Evolutionary conservation across 2,329 filamentous ascomycete genomes (phyloP).

Genomic region (Fusarium tanahbumbuense): DNA sequence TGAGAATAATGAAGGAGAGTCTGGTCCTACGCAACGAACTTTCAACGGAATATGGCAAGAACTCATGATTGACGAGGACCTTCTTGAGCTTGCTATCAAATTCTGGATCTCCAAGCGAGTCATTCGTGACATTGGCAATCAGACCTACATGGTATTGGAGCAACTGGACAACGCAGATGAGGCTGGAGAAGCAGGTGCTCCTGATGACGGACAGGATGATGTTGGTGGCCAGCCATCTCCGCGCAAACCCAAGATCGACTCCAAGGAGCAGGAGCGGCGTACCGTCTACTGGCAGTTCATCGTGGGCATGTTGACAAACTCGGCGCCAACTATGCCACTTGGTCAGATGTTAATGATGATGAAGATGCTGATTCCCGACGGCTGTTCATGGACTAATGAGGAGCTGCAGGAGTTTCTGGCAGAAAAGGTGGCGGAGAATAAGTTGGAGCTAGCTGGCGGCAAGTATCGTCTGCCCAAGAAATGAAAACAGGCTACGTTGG

Average conservation of each 20-base stretch:
- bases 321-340: conserved; percentile 81
- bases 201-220: conserved; percentile 37
- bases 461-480: conserved; percentile 76
- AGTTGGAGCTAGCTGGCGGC: conserved; percentile 75
- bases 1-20: conserved; percentile 51
- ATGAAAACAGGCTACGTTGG: conserved; percentile 47
- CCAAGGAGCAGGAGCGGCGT: conserved; percentile 70
- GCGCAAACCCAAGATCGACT: conserved; percentile 67
- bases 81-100: conserved; percentile 73
- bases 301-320: conserved; percentile 93
- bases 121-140: conserved; percentile 65
- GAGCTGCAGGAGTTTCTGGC: conserved; percentile 84
- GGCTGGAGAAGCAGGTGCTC: conserved; percentile 49
- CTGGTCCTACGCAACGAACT: conserved; percentile 54
- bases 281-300: conserved; percentile 91
- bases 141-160: conserved; percentile 76
- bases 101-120: conserved; percentile 80
- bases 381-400: conserved; percentile 90
- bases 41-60: conserved; percentile 66
- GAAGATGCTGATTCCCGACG: conserved; percentile 88
- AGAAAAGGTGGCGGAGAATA: conserved; percentile 79
- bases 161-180: conserved; percentile 59
- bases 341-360: conserved; percentile 92
- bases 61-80: conserved; percentile 79
- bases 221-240: conserved; percentile 54